phyloP scores from a whole-genome alignment of 305 asterid species.

The Fraxinus latifolia region DNA sequence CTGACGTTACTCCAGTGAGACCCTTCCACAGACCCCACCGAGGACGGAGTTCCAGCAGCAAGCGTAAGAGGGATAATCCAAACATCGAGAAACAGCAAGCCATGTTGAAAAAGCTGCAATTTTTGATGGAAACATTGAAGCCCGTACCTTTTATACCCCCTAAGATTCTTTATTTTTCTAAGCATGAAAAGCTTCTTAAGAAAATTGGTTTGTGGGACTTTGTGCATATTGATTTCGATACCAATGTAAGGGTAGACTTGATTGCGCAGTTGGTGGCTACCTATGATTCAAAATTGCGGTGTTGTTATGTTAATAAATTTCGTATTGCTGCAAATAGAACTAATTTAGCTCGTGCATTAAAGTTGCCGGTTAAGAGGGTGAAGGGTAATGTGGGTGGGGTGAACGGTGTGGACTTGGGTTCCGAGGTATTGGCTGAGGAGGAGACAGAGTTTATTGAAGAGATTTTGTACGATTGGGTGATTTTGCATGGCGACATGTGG shows the following conservation, averaged over 20 bases:
- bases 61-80: slow-evolving; percentile 40
- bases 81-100: slow-evolving; percentile 31
- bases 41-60: slow-evolving; percentile 24
- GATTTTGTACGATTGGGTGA: slow-evolving; percentile 59
- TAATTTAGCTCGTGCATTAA: slow-evolving; percentile 56
- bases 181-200: slow-evolving; percentile 46
- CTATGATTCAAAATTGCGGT: slow-evolving; percentile 39
- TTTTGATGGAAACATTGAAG: slow-evolving; percentile 35
- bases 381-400: slow-evolving; percentile 29
- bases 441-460: slow-evolving; percentile 43
- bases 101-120: slow-evolving; percentile 29
- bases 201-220: slow-evolving; percentile 72
- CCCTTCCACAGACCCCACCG: slow-evolving; percentile 25
- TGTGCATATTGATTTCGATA: slow-evolving; percentile 52
- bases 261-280: slow-evolving; percentile 55
- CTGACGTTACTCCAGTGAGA: slow-evolving; percentile 25
- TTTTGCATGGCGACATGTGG: slow-evolving; percentile 74
- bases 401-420: slow-evolving; percentile 47
- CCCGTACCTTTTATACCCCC: slow-evolving; percentile 53
- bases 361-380: slow-evolving; percentile 51
- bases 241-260: slow-evolving; percentile 46
- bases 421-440: slow-evolving; percentile 42
- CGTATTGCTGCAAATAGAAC: slow-evolving; percentile 44
- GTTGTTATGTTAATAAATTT: slow-evolving; percentile 39
- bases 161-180: slow-evolving; percentile 36